Percentiles rank a stretch among this genome's conserved stretches.
Conservation (phyloP, 352 stramenopile species). For the Pythium pectinolyticum region DNA sequence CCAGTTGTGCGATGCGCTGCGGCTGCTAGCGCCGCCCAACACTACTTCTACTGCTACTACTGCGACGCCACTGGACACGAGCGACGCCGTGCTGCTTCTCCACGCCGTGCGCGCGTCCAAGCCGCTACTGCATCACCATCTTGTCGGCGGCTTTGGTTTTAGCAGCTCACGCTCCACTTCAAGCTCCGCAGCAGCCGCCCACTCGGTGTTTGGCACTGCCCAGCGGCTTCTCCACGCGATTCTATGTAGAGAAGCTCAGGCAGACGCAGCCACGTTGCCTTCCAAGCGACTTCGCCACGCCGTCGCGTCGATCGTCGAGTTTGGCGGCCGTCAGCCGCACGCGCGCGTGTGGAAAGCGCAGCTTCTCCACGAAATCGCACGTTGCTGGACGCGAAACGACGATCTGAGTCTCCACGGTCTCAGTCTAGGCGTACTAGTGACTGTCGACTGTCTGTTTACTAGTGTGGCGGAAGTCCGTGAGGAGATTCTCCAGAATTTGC, state of each 20-base stretch:
- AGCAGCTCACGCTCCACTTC: too few relatives aligned
- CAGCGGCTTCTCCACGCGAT: constrained; percentile 41
- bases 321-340: constrained; percentile 68
- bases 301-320: constrained; percentile 42
- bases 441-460: constrained; percentile 4
- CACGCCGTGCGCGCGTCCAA: constrained; percentile 77
- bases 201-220: constrained; percentile 42
- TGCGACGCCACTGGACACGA: constrained; percentile 37
- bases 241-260: not conserved
- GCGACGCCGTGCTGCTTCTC: constrained; percentile 67
- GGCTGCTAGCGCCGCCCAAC: too few relatives aligned
- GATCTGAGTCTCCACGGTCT: too few relatives aligned
- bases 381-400: constrained; percentile 56
- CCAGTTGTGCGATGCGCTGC: constrained; percentile 55
- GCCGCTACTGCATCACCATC: constrained; percentile 71
- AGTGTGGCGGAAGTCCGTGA: constrained; percentile 22
- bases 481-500: constrained; percentile 17
- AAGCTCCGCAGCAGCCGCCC: constrained; percentile 28
- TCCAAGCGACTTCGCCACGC: constrained; percentile 7
- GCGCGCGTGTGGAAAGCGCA: constrained; percentile 76
- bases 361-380: constrained; percentile 69
- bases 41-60: constrained; percentile 13
- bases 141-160: constrained; percentile 1
- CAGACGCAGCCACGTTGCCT: not conserved
- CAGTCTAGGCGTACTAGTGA: not conserved